Base-by-base conservation (phyloP, 352 stramenopile genomes). In the Pythium grandisporangium region DNA sequence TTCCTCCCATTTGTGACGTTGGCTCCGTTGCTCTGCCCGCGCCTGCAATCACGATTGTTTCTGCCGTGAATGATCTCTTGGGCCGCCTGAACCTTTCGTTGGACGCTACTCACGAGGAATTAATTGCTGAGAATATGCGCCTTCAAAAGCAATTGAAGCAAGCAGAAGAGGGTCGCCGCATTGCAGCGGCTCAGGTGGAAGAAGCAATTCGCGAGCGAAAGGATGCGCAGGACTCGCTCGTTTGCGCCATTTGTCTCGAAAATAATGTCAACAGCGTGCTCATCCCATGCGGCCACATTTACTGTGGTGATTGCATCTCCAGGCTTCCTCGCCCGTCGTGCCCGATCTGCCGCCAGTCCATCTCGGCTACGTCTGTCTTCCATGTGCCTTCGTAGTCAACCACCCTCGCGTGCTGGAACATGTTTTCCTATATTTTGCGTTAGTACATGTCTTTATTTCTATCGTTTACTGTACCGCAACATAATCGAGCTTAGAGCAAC, bases 231-330 rank as follows among this genome's bases (percentile, higher is more conserved):
- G 77, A 93, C 39, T 70, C 72, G 42, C 60, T 93, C 29, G 60
- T 79, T 26, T 93, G 80, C 48, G 72, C 72, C 19, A 77, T 90
- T 32, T 93, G 80, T 44, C 61, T 93, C 16, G 80, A 93, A 48
- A 73, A 78, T 51, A 63, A 84, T 33, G 80, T 93, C 39, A 63
- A 93, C 39, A 70, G 74, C 47, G 77, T 93, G 49, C 57, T 93
- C 19, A 77, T 90, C 23, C 77, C 80, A 20, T 91, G 80, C 26
- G 80, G 77, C 23, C 77, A 93, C 58, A 86, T 89, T 27, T 89
- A 90, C 52, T 93, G 77, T 52, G 50, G 55, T 11, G 47, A 40
- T n/a, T 93, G 80, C 39, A 58, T 89, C 16, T 46, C 66, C 30
- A 73, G 65, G 7, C 51, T 92, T 16, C 75, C 69, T 13, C 69